Base-by-base conservation (phyloP, 2,329 filamentous ascomycete species). In the Trichoderma koningiopsis region DNA sequence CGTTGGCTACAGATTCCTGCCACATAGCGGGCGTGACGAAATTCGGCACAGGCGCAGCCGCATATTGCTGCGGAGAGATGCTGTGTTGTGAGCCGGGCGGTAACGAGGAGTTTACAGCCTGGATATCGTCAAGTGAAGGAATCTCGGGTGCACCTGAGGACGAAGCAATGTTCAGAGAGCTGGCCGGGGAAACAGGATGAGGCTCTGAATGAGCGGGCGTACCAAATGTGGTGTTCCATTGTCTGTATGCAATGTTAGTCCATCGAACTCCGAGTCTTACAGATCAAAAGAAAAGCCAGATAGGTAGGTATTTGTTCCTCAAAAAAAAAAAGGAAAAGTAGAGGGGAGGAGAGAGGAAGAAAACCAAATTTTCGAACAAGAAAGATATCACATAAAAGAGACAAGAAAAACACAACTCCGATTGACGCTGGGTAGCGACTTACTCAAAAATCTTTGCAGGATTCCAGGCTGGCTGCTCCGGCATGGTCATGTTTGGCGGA, bases 161-260 rank as follows among this genome's bases (percentile, higher is more conserved):
- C 73, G 84, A 82, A 72, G 83, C 77, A 76, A 84, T 78, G 79
- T 84, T 87, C 81, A 88, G 82, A 81, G 83, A 79, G 77, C 79
- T 83, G 77, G 82, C 78, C 75, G 84, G 83, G 73, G 83, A 78
- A 70, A 74, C 74, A 79, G 80, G 74, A 68, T 77, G 72, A 68
- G 76, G 70, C 58, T 78, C 73, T 71, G 76, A 63, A 58, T 78
- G 76, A 68, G 75, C 72, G 63, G 88, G 89, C 79, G 90, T 92
- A 84, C 93, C 92, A 83, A 97, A 98, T 73, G 95, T 94, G 77
- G 92, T 90, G 80, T 97, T 94, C 94, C 95, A 98, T 84, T 97
- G 93, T 80, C 94, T 97, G 68, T 5, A 52, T n/a, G 16, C n/a
- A 14, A 8, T n/a, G 61, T 64, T 43, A 64, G 43, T 53, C 8